A percentile compares a stretch with the other conserved stretches of the same genome.
Conservation (phyloP, 768 basidiomycete species). For the Candolleomyces efflorescens region DNA sequence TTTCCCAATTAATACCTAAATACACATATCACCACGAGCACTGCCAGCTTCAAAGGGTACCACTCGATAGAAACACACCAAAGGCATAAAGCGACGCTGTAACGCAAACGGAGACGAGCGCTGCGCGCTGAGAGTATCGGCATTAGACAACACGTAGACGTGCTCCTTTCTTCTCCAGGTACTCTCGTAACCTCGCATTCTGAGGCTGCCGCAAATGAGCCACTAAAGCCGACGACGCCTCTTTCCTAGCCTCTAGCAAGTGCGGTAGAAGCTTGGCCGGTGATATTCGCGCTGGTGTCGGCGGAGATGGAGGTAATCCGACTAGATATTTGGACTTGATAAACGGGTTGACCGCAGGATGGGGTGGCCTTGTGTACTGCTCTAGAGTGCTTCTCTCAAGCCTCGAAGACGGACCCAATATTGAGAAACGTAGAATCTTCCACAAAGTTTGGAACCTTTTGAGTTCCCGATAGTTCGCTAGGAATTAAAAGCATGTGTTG, state of each 20-base stretch:
- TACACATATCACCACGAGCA: no score
- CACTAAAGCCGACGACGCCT: not conserved
- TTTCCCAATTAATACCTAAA: no score
- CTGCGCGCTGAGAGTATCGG: no score
- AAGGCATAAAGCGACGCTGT: no score
- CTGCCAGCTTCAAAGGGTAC: no score
- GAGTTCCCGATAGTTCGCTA: constrained; percentile 32
- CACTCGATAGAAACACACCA: no score
- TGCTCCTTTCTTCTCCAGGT: not conserved
- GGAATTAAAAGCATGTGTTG: not conserved
- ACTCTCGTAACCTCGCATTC: not conserved
- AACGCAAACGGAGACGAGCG: no score
- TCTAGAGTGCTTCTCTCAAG: constrained; percentile 18
- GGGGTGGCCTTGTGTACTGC: constrained; percentile 33
- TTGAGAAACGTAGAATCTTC: constrained; percentile 31
- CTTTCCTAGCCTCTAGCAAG: constrained; percentile 23
- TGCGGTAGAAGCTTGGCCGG: constrained; percentile 24
- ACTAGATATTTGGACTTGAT: constrained; percentile 26
- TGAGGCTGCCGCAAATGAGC: not conserved
- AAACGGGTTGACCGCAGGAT: constrained; percentile 38
- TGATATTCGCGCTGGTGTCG: constrained; percentile 18
- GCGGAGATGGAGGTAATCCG: constrained; percentile 9
- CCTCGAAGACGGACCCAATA: constrained; percentile 16
- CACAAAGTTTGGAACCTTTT: constrained; percentile 32
- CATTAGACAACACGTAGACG: not conserved